Percentiles rank a stretch among this genome's conserved stretches.
These are phyloP conservation scores for Auriscalpium orientale DNA, from an alignment of 768 basidiomycete genomes.

Conservation along the genomic window DNA sequence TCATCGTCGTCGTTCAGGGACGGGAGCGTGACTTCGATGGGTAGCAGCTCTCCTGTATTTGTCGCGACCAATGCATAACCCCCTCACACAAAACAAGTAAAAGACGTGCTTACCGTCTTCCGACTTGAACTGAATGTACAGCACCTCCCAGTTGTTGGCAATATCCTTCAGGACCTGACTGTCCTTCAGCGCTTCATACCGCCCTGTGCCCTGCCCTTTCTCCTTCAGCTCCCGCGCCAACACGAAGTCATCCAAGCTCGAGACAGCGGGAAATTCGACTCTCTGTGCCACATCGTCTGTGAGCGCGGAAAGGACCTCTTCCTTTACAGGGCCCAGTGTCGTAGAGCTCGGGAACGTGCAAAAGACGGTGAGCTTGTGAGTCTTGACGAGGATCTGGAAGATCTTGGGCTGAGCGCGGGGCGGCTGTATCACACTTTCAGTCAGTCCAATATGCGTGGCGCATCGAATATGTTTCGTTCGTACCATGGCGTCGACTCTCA, in stretches of 20 bases:
- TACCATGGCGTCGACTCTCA: background rate
- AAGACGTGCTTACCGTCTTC: slow-evolving; percentile 41
- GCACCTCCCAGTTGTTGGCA: slow-evolving; percentile 55
- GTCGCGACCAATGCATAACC: background rate
- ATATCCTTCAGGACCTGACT: slow-evolving; percentile 39
- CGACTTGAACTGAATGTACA: slow-evolving; percentile 65
- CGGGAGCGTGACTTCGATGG: slow-evolving; percentile 52
- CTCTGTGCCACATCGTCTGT: slow-evolving; percentile 35
- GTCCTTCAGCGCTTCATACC: slow-evolving; percentile 47
- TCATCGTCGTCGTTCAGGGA: slow-evolving; percentile 58
- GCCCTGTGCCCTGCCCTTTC: slow-evolving; percentile 38
- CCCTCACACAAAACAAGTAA: background rate
- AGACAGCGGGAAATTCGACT: slow-evolving; percentile 30
- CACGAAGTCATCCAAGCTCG: slow-evolving; percentile 48
- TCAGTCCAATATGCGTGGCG: background rate
- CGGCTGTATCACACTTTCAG: slow-evolving; percentile 30
- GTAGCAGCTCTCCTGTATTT: slow-evolving; percentile 40
- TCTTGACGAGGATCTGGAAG: slow-evolving; percentile 64
- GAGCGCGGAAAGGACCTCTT: slow-evolving; percentile 56
- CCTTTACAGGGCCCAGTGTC: slow-evolving; percentile 52
- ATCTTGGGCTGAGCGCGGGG: slow-evolving; percentile 49
- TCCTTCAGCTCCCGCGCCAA: slow-evolving; percentile 48
- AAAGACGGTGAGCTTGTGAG: slow-evolving; percentile 63
- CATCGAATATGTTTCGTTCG: background rate
- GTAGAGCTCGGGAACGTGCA: slow-evolving; percentile 47